A percentile compares a stretch with the other conserved stretches of the same genome.
Evolutionary conservation across 2,329 filamentous ascomycete species (phyloP).

Genomic region (Dissoconium aciculare): DNA sequence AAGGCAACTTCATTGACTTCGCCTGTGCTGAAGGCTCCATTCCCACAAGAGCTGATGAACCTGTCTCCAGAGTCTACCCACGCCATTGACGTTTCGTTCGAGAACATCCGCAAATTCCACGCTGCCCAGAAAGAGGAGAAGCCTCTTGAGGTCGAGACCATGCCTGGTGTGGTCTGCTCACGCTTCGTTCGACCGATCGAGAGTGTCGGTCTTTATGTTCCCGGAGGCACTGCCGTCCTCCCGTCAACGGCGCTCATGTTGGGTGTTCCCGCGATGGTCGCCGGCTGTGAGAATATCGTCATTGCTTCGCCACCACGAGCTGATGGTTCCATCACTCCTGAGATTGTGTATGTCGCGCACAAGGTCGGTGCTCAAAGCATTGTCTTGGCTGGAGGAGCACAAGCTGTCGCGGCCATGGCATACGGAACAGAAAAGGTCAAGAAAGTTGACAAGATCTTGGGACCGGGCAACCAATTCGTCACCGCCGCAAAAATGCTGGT

Average conservation of each 20-base stretch:
- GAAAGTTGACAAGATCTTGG: slow-evolving; percentile 98
- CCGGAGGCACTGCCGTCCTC: slow-evolving; percentile 90
- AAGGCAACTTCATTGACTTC: slow-evolving; percentile 83
- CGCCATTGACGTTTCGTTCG: slow-evolving; percentile 86
- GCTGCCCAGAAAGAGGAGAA: slow-evolving; percentile 75
- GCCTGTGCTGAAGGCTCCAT: slow-evolving; percentile 79
- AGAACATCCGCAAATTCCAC: slow-evolving; percentile 92
- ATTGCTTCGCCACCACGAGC: slow-evolving; percentile 78
- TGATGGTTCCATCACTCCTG: slow-evolving; percentile 82
- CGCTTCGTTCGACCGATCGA: slow-evolving; percentile 88
- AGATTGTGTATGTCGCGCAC: slow-evolving; percentile 95
- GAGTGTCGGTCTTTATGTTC: slow-evolving; percentile 89
- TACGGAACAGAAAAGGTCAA: slow-evolving; percentile 88
- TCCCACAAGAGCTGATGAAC: slow-evolving; percentile 72
- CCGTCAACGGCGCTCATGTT: slow-evolving; percentile 96
- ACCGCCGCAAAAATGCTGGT: slow-evolving; percentile 98
- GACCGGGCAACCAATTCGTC: slow-evolving; percentile 95
- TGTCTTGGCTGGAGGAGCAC: slow-evolving; percentile 85
- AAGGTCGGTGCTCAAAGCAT: slow-evolving; percentile 94
- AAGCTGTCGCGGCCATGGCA: slow-evolving; percentile 90
- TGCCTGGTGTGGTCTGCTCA: slow-evolving; percentile 91
- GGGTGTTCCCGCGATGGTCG: slow-evolving; percentile 92
- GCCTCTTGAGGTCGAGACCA: slow-evolving; percentile 77
- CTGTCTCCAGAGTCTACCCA: slow-evolving; percentile 68
- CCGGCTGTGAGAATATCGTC: slow-evolving; percentile 88